Percentiles rank a stretch among this genome's conserved stretches.
Evolutionary conservation across 2,329 filamentous ascomycete genomes (phyloP).

Genomic region (Leptodontidium sp.): DNA sequence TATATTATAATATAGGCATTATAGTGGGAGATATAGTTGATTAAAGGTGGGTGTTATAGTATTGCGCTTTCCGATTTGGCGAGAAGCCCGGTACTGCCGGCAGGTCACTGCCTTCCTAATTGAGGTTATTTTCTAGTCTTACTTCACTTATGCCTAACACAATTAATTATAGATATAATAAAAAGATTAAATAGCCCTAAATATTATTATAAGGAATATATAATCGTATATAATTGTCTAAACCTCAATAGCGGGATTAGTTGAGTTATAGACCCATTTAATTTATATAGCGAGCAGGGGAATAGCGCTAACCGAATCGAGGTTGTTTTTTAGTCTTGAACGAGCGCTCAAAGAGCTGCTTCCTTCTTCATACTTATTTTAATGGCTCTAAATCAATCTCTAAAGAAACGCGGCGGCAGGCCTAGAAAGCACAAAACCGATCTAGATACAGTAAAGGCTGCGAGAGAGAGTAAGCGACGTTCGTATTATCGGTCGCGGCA

Average conservation of each 20-base stretch:
- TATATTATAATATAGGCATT: background rate
- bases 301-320: background rate
- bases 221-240: no score
- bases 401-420: background rate
- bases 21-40: background rate
- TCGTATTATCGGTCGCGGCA: no score
- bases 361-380: no score
- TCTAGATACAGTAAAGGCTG: background rate
- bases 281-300: background rate
- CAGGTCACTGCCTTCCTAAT: no score
- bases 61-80: background rate
- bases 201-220: no score
- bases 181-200: no score
- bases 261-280: background rate
- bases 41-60: background rate
- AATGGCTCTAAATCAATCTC: no score
- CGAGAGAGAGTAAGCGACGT: background rate
- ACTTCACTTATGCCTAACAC: no score
- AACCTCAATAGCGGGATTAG: background rate
- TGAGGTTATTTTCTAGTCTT: no score
- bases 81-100: background rate
- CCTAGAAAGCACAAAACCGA: background rate
- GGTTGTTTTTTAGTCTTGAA: background rate
- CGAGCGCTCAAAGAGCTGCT: background rate
- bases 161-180: no score